Evolutionary conservation across 345 rosid genomes (phyloP).

Genomic region (Gossypium herbaceum): DNA sequence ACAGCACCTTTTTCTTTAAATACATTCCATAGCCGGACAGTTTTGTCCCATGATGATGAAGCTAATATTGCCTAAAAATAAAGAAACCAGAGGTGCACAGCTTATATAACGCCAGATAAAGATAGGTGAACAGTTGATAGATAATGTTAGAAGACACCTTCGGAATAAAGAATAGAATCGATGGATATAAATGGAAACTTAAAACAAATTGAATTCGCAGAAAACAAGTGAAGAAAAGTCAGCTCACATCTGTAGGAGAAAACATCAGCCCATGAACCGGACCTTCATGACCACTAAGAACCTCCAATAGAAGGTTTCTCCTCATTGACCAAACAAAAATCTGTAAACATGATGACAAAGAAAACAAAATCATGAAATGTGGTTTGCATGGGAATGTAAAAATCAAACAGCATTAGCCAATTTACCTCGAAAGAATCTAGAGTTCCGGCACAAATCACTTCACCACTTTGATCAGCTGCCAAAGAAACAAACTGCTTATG

Average conservation of each 20-base stretch:
- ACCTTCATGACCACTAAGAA: conserved; percentile 94
- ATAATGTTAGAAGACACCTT: neutral
- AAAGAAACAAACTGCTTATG: conserved; percentile 94
- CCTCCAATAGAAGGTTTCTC: conserved; percentile 88
- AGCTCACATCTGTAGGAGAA: conserved; percentile 81
- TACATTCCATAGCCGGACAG: conserved; percentile 91
- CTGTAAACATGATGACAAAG: conserved; percentile 30
- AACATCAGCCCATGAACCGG: conserved; percentile 93
- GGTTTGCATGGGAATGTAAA: neutral
- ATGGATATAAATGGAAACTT: neutral
- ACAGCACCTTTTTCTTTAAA: conserved; percentile 87
- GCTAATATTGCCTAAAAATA: conserved; percentile 58
- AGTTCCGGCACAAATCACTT: conserved; percentile 96
- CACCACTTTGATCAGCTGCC: conserved; percentile 91
- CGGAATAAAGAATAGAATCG: neutral
- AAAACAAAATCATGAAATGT: conserved; percentile 14
- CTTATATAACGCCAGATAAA: neutral
- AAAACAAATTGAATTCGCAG: neutral
- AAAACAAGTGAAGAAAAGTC: conserved; percentile 9
- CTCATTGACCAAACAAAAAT: conserved; percentile 99
- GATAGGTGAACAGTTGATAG: neutral
- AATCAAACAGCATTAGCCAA: conserved; percentile 4
- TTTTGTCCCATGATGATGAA: conserved; percentile 97
- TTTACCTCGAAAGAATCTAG: conserved; percentile 90
- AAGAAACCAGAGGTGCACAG: neutral